Evolutionary conservation across 805 yeast genomes (phyloP).

Genomic region (Cyberlindnera veronae): DNA sequence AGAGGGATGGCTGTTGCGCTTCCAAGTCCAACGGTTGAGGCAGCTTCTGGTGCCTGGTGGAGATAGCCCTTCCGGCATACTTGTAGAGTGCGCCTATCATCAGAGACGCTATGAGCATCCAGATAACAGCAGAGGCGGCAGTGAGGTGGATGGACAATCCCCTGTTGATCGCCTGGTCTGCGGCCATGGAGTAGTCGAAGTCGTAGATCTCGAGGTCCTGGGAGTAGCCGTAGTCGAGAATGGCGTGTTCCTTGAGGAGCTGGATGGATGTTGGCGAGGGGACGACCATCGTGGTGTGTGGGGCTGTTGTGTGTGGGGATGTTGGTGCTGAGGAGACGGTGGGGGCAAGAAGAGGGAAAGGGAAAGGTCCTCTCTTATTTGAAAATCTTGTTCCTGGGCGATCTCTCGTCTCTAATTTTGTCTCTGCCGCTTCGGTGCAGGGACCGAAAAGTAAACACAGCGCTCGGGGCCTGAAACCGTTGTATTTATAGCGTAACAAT

Average conservation of each 20-base stretch:
- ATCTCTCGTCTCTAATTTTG: too few species aligned
- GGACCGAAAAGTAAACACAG: too few species aligned
- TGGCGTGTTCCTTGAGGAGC: conserved; percentile 28
- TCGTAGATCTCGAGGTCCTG: conserved; percentile 14
- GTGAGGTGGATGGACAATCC: not conserved
- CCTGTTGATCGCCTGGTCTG: conserved; percentile 1
- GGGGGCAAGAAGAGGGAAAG: too few species aligned
- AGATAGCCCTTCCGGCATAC: not conserved
- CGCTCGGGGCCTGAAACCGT: too few species aligned
- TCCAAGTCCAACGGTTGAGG: conserved; percentile 3
- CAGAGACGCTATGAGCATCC: not conserved
- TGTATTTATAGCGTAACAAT: too few species aligned
- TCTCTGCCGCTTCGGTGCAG: too few species aligned
- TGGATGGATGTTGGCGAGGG: conserved; percentile 25
- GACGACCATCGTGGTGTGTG: conserved; percentile 23
- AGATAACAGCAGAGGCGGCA: not conserved
- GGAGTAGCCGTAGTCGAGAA: conserved; percentile 22
- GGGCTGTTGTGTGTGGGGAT: too few species aligned
- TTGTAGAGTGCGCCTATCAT: not conserved
- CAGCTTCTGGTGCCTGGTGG: not conserved
- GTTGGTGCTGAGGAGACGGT: too few species aligned
- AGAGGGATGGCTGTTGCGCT: conserved; percentile 7
- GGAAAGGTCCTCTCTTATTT: too few species aligned
- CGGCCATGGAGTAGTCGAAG: conserved; percentile 19
- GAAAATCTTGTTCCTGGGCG: too few species aligned